phyloP scores from a whole-genome alignment of 192 early-diverging fungal species.

The Jimgerdemannia lactiflua region DNA sequence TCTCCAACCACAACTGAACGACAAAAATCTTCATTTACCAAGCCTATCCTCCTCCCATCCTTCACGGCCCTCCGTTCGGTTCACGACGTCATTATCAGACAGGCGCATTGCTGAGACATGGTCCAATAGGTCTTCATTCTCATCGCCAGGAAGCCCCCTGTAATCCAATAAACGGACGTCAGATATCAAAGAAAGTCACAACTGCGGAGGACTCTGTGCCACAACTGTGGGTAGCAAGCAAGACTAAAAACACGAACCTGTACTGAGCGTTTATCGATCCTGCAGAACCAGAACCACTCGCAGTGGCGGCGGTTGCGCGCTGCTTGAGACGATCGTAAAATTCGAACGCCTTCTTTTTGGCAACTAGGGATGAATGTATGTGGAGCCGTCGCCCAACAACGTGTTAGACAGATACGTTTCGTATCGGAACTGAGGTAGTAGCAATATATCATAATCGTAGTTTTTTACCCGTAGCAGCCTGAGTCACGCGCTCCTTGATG shows the following conservation, averaged over 20 bases:
- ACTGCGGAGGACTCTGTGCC: too few relatives aligned
- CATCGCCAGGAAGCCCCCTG: too few relatives aligned
- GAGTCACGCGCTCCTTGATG: constrained; percentile 54
- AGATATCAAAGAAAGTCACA: too few relatives aligned
- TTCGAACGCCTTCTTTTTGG: constrained; percentile 56
- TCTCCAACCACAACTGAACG: too few relatives aligned
- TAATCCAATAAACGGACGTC: not conserved
- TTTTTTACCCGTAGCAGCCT: constrained; percentile 49
- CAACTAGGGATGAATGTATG: constrained; percentile 36
- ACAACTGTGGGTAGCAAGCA: too few relatives aligned
- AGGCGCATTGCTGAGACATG: constrained; percentile 32
- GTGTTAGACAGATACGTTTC: too few relatives aligned
- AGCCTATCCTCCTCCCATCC: too few relatives aligned
- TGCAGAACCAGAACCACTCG: not conserved
- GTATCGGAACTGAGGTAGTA: too few relatives aligned
- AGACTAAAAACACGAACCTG: constrained; percentile 4
- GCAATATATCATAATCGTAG: not conserved
- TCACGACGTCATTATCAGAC: constrained; percentile 29
- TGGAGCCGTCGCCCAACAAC: too few relatives aligned
- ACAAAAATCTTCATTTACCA: too few relatives aligned
- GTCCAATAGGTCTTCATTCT: constrained; percentile 26
- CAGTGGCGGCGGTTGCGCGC: constrained; percentile 2
- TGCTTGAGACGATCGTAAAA: constrained; percentile 53
- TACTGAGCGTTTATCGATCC: constrained; percentile 6
- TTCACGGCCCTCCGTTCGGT: too few relatives aligned